phyloP scores from a whole-genome alignment of 164 flowering plant genomes.

The Umbellularia californica region DNA sequence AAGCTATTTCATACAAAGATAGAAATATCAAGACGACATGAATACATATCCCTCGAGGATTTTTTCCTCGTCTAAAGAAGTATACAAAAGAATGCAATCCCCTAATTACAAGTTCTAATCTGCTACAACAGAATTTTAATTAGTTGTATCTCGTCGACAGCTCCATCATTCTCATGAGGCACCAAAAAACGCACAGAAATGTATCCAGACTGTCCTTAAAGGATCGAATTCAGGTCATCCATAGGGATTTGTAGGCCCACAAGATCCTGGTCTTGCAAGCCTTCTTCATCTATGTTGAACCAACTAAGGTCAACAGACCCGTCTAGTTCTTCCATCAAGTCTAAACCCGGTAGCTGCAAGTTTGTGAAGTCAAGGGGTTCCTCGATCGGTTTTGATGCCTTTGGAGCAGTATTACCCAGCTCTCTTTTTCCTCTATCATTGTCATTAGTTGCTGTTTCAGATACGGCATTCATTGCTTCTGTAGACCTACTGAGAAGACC shows the following conservation, averaged over 20 bases:
- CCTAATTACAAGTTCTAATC: conserved; percentile 9
- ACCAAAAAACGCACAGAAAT: conserved; percentile 24
- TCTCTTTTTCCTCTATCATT: conserved; percentile 27
- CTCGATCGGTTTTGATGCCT: conserved; percentile 27
- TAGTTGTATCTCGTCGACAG: conserved; percentile 22
- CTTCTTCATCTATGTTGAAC: conserved; percentile 53
- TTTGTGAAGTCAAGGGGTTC: conserved; percentile 37
- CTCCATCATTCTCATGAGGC: conserved; percentile 19
- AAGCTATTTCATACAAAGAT: background rate
- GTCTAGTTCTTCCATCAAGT: conserved; percentile 43
- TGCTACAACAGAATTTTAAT: conserved; percentile 19
- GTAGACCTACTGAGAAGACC: conserved; percentile 29
- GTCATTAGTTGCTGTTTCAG: conserved; percentile 19
- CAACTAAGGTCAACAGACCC: conserved; percentile 35
- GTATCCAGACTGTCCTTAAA: conserved; percentile 22
- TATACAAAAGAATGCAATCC: conserved; percentile 17
- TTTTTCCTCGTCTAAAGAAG: background rate
- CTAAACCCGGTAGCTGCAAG: conserved; percentile 40
- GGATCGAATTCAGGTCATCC: conserved; percentile 68
- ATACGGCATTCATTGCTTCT: conserved; percentile 26
- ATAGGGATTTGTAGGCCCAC: conserved; percentile 66
- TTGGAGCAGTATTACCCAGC: conserved; percentile 16
- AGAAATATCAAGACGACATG: background rate
- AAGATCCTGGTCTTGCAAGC: conserved; percentile 50
- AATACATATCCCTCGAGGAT: background rate